Conservation (phyloP, 768 basidiomycete species). For the Lentinula raphanica region DNA sequence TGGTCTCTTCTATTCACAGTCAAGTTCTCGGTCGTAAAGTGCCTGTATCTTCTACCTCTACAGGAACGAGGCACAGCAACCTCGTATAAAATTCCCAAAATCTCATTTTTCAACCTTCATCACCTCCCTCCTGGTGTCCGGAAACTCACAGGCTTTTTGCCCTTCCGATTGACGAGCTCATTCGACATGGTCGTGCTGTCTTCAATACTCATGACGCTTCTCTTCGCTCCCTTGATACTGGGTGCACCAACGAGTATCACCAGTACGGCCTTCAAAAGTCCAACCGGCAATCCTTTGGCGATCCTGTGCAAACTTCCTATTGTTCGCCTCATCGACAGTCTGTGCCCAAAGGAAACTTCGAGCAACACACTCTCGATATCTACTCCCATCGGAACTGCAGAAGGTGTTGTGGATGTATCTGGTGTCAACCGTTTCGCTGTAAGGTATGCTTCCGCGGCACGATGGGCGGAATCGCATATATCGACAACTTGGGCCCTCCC, state of each 20-base stretch:
- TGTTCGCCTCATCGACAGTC: neutral
- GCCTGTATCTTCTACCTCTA: neutral
- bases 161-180: neutral
- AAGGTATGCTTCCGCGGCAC: conserved; percentile 57
- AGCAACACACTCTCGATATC: conserved; percentile 15
- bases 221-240: neutral
- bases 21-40: neutral
- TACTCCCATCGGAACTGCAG: conserved; percentile 55
- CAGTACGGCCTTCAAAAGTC: neutral
- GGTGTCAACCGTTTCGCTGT: conserved; percentile 57
- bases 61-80: neutral
- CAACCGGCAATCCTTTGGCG: neutral
- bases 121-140: neutral
- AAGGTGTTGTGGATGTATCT: conserved; percentile 41
- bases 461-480: conserved; percentile 56
- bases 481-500: conserved; percentile 56
- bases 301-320: neutral
- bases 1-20: neutral
- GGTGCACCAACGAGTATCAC: neutral
- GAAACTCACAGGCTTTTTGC: neutral
- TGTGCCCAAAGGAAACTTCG: neutral
- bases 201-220: neutral
- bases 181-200: conserved; percentile 1
- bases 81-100: neutral
- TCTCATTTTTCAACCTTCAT: neutral